phyloP scores from a whole-genome alignment of 2,329 filamentous ascomycete genomes.

The Hypomyces perniciosus region DNA sequence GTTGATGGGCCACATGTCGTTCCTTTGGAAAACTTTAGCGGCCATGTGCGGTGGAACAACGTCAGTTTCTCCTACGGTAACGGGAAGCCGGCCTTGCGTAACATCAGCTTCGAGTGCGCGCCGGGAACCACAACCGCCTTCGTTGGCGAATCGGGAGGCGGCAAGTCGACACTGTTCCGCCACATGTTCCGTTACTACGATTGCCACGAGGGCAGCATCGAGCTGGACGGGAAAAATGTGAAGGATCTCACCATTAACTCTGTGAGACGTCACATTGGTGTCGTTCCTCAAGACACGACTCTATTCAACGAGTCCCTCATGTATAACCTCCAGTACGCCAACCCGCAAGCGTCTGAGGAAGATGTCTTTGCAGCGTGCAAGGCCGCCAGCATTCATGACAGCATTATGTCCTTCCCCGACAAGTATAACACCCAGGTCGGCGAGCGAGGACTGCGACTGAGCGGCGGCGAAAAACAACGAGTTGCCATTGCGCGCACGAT shows the following conservation, averaged over 20 bases:
- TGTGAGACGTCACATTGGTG: conserved; percentile 83
- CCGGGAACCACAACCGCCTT: conserved; percentile 93
- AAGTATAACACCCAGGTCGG: conserved; percentile 86
- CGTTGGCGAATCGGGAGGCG: conserved; percentile 92
- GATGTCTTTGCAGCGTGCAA: conserved; percentile 76
- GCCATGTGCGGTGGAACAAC: conserved; percentile 79
- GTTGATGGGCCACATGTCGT: conserved; percentile 65
- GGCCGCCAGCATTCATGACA: conserved; percentile 87
- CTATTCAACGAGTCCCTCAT: conserved; percentile 91
- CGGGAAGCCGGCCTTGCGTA: conserved; percentile 76
- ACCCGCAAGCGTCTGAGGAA: conserved; percentile 71
- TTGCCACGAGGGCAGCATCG: conserved; percentile 69
- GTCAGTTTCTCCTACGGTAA: conserved; percentile 88
- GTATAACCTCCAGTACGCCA: conserved; percentile 91
- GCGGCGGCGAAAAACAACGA: conserved; percentile 87
- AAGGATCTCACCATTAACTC: conserved; percentile 87
- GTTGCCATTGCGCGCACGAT: conserved; percentile 92
- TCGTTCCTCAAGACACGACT: conserved; percentile 94
- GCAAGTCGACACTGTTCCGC: conserved; percentile 94
- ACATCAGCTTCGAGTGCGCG: conserved; percentile 75
- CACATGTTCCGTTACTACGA: conserved; percentile 97
- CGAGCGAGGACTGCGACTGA: conserved; percentile 79
- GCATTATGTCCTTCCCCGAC: conserved; percentile 83
- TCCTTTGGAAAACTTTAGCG: conserved; percentile 61
- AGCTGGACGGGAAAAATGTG: conserved; percentile 78